These are phyloP conservation scores for Salix caprea DNA, from an alignment of 345 rosid genomes.

Conservation along the genomic window DNA sequence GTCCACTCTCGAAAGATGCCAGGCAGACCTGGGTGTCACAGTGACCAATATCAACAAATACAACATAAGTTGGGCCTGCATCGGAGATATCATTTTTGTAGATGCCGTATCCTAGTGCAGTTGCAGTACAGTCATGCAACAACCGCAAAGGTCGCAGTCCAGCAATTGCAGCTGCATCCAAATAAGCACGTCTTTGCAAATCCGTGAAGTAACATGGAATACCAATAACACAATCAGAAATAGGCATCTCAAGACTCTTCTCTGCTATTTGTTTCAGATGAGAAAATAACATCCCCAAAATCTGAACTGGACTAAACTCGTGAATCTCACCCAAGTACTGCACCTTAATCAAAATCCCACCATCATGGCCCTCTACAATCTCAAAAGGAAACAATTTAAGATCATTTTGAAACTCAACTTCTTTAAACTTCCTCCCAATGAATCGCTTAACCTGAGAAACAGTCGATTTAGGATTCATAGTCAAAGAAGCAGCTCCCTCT, in stretches of 20 bases:
- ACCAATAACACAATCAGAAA: constrained; percentile 58
- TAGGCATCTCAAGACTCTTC: constrained; percentile 42
- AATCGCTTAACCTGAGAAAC: constrained; percentile 69
- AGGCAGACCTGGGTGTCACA: constrained; percentile 55
- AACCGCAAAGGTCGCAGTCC: constrained; percentile 57
- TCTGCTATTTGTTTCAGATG: constrained; percentile 56
- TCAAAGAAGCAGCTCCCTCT: constrained; percentile 72
- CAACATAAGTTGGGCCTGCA: constrained; percentile 34
- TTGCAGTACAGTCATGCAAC: constrained; percentile 65
- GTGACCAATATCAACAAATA: constrained; percentile 61
- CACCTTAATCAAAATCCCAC: constrained; percentile 45
- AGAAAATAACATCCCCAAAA: constrained; percentile 62
- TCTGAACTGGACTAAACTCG: constrained; percentile 46
- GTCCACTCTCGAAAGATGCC: constrained; percentile 46
- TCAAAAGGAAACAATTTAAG: constrained; percentile 53
- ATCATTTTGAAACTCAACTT: constrained; percentile 47
- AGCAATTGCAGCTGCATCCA: constrained; percentile 59
- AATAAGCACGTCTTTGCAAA: constrained; percentile 52
- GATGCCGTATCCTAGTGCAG: constrained; percentile 69
- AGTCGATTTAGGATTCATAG: constrained; percentile 71
- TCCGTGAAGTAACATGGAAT: constrained; percentile 60
- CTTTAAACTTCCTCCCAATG: constrained; percentile 46
- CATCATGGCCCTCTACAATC: constrained; percentile 38
- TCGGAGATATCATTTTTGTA: constrained; percentile 53
- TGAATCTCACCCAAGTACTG: constrained; percentile 49